Conservation (phyloP, 257 asterid genomes). For the Agastache rugosa region DNA sequence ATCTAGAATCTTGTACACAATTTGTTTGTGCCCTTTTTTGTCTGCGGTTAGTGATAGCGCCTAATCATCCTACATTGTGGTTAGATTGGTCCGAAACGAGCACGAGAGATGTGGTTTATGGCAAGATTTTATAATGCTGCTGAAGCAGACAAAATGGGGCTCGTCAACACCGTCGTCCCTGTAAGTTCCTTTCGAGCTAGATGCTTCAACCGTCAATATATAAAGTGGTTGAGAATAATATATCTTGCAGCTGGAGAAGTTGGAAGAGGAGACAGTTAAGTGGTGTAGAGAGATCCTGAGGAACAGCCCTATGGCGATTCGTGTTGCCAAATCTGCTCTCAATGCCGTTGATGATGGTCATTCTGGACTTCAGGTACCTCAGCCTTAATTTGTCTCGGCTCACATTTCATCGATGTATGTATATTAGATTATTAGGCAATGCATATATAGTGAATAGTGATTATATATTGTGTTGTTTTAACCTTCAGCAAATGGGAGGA, state of each 20-base stretch:
- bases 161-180: constrained; percentile 85
- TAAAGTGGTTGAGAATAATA: no score
- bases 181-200: constrained; percentile 47
- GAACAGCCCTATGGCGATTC: constrained; percentile 93
- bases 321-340: constrained; percentile 83
- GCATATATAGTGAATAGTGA: not conserved
- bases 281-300: constrained; percentile 93
- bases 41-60: not conserved
- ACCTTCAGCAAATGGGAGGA: constrained; percentile 76
- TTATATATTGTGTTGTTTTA: not conserved
- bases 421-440: no score
- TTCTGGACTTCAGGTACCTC: constrained; percentile 86
- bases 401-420: no score
- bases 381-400: no score
- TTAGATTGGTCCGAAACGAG: constrained; percentile 90
- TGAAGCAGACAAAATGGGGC: constrained; percentile 96
- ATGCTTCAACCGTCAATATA: no score
- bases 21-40: not conserved
- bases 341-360: constrained; percentile 97
- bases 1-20: not conserved
- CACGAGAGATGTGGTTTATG: constrained; percentile 93
- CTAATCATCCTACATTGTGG: not conserved
- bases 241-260: constrained; percentile 59
- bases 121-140: constrained; percentile 80
- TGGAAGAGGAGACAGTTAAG: constrained; percentile 86